These are phyloP conservation scores for Coemansia sp. DNA, from an alignment of 192 early-diverging fungal species.

Conservation along the genomic window DNA sequence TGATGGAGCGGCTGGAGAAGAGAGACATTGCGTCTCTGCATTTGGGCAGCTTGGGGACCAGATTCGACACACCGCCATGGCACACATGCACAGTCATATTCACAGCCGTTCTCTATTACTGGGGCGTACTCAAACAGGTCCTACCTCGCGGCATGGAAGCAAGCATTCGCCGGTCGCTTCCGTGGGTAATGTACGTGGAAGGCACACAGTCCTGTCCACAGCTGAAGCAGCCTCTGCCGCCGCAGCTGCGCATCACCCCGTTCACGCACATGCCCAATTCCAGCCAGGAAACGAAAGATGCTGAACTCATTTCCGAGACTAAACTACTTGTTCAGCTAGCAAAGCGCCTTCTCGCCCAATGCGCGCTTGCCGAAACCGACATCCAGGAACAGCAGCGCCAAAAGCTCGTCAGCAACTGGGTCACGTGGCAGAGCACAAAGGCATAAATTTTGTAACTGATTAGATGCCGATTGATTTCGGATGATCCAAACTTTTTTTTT, in stretches of 20 bases:
- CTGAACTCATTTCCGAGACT: constrained; percentile 23
- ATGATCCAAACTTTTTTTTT: constrained; percentile 8
- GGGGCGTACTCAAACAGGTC: constrained; percentile 18
- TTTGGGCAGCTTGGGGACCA: neutral
- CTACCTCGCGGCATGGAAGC: constrained; percentile 14
- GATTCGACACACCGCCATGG: constrained; percentile 39
- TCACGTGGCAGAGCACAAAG: constrained; percentile 24
- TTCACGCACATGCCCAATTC: constrained; percentile 14
- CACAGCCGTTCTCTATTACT: constrained; percentile 32
- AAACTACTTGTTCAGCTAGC: constrained; percentile 21
- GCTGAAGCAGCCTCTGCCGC: constrained; percentile 20
- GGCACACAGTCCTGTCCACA: constrained; percentile 19
- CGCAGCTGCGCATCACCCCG: constrained; percentile 19
- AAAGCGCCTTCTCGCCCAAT: constrained; percentile 34
- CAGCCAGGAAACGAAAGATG: constrained; percentile 8
- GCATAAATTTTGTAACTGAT: neutral
- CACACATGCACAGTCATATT: constrained; percentile 33
- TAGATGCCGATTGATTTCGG: neutral
- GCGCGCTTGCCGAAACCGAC: constrained; percentile 27
- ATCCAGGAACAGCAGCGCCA: constrained; percentile 21
- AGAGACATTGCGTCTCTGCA: neutral
- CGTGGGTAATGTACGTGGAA: constrained; percentile 51
- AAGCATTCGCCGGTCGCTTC: constrained; percentile 16
- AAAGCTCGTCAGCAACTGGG: constrained; percentile 18
- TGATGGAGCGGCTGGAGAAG: constrained; percentile 26